Percentiles rank a stretch among this genome's conserved stretches.
Evolutionary conservation across 108 stramenopile species (phyloP).

Genomic region (Discostella stelligeroides): DNA sequence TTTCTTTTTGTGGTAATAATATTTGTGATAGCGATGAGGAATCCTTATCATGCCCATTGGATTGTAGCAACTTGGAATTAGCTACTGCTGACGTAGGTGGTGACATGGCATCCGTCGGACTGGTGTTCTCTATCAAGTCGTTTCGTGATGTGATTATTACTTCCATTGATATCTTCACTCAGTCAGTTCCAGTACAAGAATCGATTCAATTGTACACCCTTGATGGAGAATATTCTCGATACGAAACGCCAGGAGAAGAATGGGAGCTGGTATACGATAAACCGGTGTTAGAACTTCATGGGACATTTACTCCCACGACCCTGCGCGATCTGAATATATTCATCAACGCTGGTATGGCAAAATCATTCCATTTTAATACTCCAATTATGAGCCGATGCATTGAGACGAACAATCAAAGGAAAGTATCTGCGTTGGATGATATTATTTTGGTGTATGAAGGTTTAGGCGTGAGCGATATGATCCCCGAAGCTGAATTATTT

Average conservation of each 20-base stretch:
- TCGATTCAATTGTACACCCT: not conserved
- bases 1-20: not conserved
- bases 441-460: not conserved
- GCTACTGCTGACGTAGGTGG: not conserved
- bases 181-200: not conserved
- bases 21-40: not conserved
- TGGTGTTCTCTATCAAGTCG: conserved; percentile 1
- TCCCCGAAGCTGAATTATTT: no score
- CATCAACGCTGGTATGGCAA: not conserved
- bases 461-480: not conserved
- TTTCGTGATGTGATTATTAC: not conserved
- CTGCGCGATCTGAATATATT: not conserved
- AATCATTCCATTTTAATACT: not conserved
- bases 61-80: not conserved
- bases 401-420: not conserved
- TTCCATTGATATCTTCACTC: conserved; percentile 1
- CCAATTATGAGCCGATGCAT: not conserved
- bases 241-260: not conserved
- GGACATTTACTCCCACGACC: not conserved
- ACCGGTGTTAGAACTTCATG: not conserved
- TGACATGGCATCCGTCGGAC: not conserved
- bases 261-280: not conserved
- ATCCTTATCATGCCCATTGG: not conserved
- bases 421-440: not conserved
- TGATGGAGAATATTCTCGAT: not conserved